Evolutionary conservation across 2,329 filamentous ascomycete genomes (phyloP), one percentile per base, ranked within the genome.

Genomic region (Epichloe gansuensis): DNA sequence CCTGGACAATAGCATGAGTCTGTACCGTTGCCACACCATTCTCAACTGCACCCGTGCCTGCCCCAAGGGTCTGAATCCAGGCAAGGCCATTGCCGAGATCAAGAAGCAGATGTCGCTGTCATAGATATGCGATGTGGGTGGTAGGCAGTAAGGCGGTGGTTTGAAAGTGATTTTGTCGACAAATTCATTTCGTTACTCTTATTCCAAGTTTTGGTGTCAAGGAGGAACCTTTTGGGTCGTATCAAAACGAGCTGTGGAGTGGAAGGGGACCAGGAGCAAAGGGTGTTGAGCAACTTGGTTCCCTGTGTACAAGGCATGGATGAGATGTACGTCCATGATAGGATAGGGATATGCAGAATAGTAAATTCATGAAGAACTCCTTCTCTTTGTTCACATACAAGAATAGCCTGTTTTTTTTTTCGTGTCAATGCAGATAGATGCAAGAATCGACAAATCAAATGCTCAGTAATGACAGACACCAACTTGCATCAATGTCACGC

Each of bases 11-110:
- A 93, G 86, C 68, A 98, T 98, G 93, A 94, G 87, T 72, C 70
- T 98, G 71, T 98, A 98, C 80, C 82, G 93, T 66, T 98, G 93
- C 80, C 93, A 98, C 78, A 98, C 93, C 58, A 98, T 98, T 68
- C 82, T 98, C 63, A 98, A 98, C 81, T 98, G 91, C 82, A 91
- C 90, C 60, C 80, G 89, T 71, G 95, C 91, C 52, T 98, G 93
- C 73, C 93, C 93, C 67, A 98, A 98, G 87, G 93, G 93, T 45
- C 73, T 98, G 62, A 98, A 98, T 77, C 93, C 93, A 21, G 93
- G 88, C 58, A 78, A 88, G 67, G 93, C 93, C 17, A 95, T 98
- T 74, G 90, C 90, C 50, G 87, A 96, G 78, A 95, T 96, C 71
- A 97, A 97, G 87, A 96, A 96, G 86, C 81, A 84, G 74, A 85